These are phyloP conservation scores for Backusella liffmaniae DNA, from an alignment of 192 early-diverging fungal genomes.

Conservation along the genomic window DNA sequence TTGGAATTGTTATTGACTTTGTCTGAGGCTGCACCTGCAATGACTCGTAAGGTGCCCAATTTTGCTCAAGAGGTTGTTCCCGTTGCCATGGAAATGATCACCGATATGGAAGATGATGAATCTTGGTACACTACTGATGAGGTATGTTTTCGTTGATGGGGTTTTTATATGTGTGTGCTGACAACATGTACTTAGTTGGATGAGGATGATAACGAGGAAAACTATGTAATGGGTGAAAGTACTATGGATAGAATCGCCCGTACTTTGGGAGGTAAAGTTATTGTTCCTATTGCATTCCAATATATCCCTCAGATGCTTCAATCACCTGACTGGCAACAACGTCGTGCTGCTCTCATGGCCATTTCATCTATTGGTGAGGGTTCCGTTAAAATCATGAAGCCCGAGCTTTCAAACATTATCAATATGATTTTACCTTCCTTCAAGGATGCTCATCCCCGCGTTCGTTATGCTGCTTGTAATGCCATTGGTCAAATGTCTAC, in stretches of 20 bases:
- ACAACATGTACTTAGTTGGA: slow-evolving; percentile 53
- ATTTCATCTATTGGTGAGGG: slow-evolving; percentile 98
- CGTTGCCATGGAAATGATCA: slow-evolving; percentile 93
- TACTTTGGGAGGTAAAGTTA: slow-evolving; percentile 81
- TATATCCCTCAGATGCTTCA: slow-evolving; percentile 88
- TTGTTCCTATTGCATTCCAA: slow-evolving; percentile 86
- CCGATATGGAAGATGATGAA: slow-evolving; percentile 84
- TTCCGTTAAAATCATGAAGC: slow-evolving; percentile 91
- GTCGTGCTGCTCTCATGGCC: slow-evolving; percentile 91
- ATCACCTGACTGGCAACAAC: slow-evolving; percentile 82
- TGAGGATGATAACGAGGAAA: slow-evolving; percentile 88
- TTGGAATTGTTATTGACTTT: slow-evolving; percentile 92
- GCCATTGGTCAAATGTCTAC: slow-evolving; percentile 97
- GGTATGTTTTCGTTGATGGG: slow-evolving; percentile 27
- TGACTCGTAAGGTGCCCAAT: slow-evolving; percentile 87
- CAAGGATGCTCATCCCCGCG: slow-evolving; percentile 89
- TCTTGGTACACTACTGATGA: slow-evolving; percentile 89
- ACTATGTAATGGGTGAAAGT: slow-evolving; percentile 90
- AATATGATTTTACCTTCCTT: slow-evolving; percentile 79
- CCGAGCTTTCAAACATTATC: slow-evolving; percentile 83
- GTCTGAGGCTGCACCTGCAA: slow-evolving; percentile 81
- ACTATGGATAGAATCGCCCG: slow-evolving; percentile 94
- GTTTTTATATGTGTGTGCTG: background rate
- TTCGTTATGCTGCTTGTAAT: slow-evolving; percentile 96
- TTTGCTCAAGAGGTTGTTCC: slow-evolving; percentile 83